Evolutionary conservation across 116 monocot genomes (phyloP).

Genomic region (Phalaenopsis hybrid): DNA sequence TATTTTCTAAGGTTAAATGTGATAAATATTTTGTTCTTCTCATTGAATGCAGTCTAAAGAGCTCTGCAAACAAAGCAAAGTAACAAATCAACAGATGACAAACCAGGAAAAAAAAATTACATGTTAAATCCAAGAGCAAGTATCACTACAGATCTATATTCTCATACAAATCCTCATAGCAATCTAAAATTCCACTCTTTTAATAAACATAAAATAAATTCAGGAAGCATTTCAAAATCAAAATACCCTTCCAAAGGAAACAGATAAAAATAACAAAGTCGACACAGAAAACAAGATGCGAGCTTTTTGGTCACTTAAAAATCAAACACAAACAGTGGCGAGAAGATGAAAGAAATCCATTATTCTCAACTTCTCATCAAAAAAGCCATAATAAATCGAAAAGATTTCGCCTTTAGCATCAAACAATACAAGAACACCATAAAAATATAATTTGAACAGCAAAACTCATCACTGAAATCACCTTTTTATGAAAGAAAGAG

Average conservation of each 20-base stretch:
- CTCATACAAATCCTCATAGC: neutral
- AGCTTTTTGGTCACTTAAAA: too few relatives aligned
- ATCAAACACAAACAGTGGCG: too few relatives aligned
- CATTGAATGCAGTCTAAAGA: neutral
- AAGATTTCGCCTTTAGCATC: neutral
- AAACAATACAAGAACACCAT: neutral
- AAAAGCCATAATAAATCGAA: slow-evolving; percentile 6
- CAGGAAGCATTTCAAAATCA: too few relatives aligned
- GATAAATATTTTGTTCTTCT: neutral
- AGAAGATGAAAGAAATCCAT: too few relatives aligned
- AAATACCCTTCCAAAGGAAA: too few relatives aligned
- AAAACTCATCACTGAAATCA: neutral
- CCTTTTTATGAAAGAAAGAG: neutral
- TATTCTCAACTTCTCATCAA: slow-evolving; percentile 26
- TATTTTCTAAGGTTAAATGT: neutral
- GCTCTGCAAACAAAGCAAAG: neutral
- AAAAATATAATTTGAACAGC: neutral
- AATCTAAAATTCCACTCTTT: neutral
- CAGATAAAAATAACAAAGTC: too few relatives aligned
- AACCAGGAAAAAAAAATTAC: neutral
- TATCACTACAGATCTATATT: neutral
- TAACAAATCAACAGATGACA: neutral
- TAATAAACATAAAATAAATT: too few relatives aligned
- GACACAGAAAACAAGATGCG: too few relatives aligned
- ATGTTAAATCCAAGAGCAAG: neutral